phyloP scores from a whole-genome alignment of 2,329 filamentous ascomycete species.

The Macroventuria anomochaeta region DNA sequence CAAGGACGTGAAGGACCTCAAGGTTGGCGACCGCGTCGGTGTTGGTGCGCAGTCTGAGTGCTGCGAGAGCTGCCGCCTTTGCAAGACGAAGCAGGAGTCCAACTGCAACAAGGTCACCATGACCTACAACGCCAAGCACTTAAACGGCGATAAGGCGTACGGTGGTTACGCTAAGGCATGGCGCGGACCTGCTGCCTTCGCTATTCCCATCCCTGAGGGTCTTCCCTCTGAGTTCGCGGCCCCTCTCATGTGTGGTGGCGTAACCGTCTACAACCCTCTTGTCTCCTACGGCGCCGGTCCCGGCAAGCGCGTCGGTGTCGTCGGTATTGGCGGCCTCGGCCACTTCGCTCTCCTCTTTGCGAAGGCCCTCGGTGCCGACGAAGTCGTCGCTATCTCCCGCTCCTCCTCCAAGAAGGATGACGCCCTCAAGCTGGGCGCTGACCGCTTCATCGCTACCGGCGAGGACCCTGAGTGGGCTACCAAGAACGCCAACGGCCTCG shows the following conservation, averaged over 20 bases:
- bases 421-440: conserved; percentile 64
- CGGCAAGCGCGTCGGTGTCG: conserved; percentile 77
- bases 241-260: conserved; percentile 82
- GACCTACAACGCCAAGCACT: conserved; percentile 57
- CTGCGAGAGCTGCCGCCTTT: conserved; percentile 57
- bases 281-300: conserved; percentile 77
- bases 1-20: conserved; percentile 57
- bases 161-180: conserved; percentile 71
- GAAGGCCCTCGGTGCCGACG: conserved; percentile 71
- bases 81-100: conserved; percentile 53
- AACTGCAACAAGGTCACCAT: conserved; percentile 54
- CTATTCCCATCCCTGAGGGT: conserved; percentile 76
- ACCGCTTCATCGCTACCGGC: conserved; percentile 66
- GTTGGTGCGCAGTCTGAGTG: conserved; percentile 58
- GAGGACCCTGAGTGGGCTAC: conserved; percentile 66
- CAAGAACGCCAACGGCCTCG: conserved; percentile 59
- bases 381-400: conserved; percentile 69
- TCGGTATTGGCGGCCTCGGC: conserved; percentile 76
- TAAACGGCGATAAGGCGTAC: conserved; percentile 67
- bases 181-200: conserved; percentile 75
- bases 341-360: conserved; percentile 76
- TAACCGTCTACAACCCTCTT: conserved; percentile 80
- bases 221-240: conserved; percentile 67
- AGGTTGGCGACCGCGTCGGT: conserved; percentile 66
- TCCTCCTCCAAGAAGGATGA: conserved; percentile 66